Evolutionary conservation across 192 early-diverging fungal genomes (phyloP).

Genomic region (Backusella psychrophila): DNA sequence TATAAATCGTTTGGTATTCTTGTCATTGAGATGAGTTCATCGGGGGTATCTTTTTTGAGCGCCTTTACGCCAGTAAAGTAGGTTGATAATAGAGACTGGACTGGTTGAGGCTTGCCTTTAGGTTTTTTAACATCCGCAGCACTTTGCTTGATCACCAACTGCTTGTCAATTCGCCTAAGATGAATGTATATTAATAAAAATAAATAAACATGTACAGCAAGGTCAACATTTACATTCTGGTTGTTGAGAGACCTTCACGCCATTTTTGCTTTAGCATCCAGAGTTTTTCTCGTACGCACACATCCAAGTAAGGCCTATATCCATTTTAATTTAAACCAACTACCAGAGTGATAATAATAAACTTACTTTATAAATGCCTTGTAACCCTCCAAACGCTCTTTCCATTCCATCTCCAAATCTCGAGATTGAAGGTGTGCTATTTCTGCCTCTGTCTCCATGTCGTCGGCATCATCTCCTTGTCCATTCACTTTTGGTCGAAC

Average conservation of each 20-base stretch:
- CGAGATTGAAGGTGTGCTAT: conserved; percentile 1
- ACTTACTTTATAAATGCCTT: conserved; percentile 28
- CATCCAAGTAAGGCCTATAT: conserved; percentile 20
- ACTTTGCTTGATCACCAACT: background rate
- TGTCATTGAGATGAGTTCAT: conserved; percentile 25
- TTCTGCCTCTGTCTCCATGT: conserved; percentile 17
- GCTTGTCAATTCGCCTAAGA: background rate
- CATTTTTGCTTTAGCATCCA: conserved; percentile 24
- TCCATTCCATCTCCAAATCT: conserved; percentile 29
- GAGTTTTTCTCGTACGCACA: conserved; percentile 9
- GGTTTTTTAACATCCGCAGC: background rate
- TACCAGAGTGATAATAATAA: background rate
- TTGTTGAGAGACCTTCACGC: conserved; percentile 29
- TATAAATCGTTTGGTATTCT: conserved; percentile 34
- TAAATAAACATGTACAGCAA: background rate
- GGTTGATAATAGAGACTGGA: conserved; percentile 27
- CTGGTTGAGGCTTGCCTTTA: background rate
- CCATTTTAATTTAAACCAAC: background rate
- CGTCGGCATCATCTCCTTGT: background rate
- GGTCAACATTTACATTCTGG: conserved; percentile 17
- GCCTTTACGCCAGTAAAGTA: conserved; percentile 40
- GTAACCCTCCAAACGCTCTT: conserved; percentile 17
- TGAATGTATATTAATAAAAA: background rate
- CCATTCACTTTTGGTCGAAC: background rate
- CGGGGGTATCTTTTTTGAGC: conserved; percentile 35